Percentiles rank a stretch among this genome's conserved stretches.
phyloP scores from a whole-genome alignment of 2,329 filamentous ascomycete species.

The Pseudogymnoascus verrucosus region DNA sequence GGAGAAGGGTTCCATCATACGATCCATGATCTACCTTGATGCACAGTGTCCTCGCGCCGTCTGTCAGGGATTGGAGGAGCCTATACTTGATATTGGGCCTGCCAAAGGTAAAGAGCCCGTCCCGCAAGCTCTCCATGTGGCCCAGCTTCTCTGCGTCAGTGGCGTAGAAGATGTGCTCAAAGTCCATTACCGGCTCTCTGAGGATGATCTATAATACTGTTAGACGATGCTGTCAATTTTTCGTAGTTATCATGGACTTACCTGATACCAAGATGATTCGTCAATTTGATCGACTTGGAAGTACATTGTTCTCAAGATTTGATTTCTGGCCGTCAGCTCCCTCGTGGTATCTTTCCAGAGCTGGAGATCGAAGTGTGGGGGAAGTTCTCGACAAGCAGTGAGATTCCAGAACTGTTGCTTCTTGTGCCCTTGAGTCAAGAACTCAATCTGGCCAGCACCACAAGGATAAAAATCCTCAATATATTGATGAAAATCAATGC shows the following conservation, averaged over 20 bases:
- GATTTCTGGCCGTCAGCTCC: conserved; percentile 12
- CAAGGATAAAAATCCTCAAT: conserved; percentile 18
- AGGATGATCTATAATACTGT: conserved; percentile 15
- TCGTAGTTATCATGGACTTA: background rate
- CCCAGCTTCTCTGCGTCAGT: conserved; percentile 20
- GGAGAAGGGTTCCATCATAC: conserved; percentile 32
- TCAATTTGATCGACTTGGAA: conserved; percentile 12
- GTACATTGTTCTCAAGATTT: conserved; percentile 16
- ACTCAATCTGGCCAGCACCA: conserved; percentile 16
- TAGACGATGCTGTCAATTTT: background rate
- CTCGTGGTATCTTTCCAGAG: conserved; percentile 9
- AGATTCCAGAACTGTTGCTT: conserved; percentile 16
- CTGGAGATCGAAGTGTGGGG: conserved; percentile 6
- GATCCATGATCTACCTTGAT: conserved; percentile 30
- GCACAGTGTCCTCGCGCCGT: conserved; percentile 23
- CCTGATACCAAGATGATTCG: conserved; percentile 3
- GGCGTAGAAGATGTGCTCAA: conserved; percentile 12
- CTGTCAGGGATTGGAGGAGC: conserved; percentile 19
- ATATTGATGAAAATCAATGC: background rate
- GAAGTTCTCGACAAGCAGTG: conserved; percentile 8
- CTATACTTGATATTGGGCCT: conserved; percentile 30
- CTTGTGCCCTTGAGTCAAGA: conserved; percentile 15
- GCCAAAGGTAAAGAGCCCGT: conserved; percentile 26
- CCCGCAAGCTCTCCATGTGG: conserved; percentile 22
- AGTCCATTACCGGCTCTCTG: conserved; percentile 14